Conservation (phyloP, 768 basidiomycete species). For the Sistotremastrum suecicum region DNA sequence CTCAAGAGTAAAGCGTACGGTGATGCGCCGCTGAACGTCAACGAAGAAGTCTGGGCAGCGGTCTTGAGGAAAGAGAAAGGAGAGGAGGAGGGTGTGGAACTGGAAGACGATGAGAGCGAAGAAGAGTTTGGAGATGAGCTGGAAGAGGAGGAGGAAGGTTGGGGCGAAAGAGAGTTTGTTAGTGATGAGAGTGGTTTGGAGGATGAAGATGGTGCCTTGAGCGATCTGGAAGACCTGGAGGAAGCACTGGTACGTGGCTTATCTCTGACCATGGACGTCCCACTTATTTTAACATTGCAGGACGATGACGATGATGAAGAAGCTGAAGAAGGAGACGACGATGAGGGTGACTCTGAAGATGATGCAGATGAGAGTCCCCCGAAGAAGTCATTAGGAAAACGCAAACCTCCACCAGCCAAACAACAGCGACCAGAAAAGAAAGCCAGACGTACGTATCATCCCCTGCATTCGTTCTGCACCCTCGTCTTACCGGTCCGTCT, state of each 20-base stretch:
- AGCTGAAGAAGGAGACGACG: conserved; percentile 24
- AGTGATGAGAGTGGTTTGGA: conserved; percentile 48
- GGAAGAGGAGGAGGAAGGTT: conserved; percentile 33
- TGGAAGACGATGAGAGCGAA: conserved; percentile 43
- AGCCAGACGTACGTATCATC: conserved; percentile 34
- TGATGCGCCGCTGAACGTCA: conserved; percentile 93
- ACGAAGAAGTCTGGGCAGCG: conserved; percentile 90
- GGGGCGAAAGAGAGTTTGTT: conserved; percentile 42
- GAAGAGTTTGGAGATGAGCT: conserved; percentile 33
- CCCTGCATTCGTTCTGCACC: conserved; percentile 1
- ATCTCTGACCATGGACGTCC: background rate
- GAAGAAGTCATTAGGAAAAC: conserved; percentile 47
- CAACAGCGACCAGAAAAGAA: conserved; percentile 43
- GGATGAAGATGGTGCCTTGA: conserved; percentile 37
- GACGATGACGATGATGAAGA: conserved; percentile 27
- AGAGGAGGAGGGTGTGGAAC: conserved; percentile 30
- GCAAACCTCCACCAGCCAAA: conserved; percentile 37
- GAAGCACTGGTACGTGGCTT: conserved; percentile 10
- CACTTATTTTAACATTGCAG: conserved; percentile 8
- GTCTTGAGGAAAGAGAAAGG: conserved; percentile 68
- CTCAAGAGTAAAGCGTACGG: conserved; percentile 96
- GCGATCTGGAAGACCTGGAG: conserved; percentile 20
- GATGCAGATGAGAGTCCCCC: conserved; percentile 14
- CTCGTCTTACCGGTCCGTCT: background rate
- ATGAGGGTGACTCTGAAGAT: conserved; percentile 10